These are phyloP conservation scores for Aspergillaceae sp. DNA, from an alignment of 2,329 filamentous ascomycete genomes.

Conservation along the genomic window DNA sequence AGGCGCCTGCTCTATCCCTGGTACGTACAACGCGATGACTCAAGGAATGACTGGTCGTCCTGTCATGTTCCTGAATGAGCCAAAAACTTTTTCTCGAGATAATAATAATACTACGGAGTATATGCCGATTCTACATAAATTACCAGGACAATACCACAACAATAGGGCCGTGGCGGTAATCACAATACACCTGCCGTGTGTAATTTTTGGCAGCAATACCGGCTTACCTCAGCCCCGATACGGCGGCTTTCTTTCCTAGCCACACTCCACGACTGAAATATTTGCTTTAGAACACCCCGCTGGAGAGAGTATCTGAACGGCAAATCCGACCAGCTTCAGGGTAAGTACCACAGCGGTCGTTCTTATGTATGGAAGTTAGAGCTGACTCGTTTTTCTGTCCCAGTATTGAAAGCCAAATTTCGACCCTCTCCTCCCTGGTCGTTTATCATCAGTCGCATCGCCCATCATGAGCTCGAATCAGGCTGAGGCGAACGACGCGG, in stretches of 20 bases:
- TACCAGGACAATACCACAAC: neutral
- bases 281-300: conserved; percentile 23
- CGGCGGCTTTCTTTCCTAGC: conserved; percentile 8
- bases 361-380: neutral
- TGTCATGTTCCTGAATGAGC: no score
- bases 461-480: conserved; percentile 78
- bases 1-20: no score
- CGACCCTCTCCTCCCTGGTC: conserved; percentile 15
- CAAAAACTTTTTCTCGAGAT: no score
- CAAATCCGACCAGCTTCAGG: conserved; percentile 14
- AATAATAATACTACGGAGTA: no score
- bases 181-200: no score
- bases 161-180: neutral
- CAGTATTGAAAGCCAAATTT: conserved; percentile 8
- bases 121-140: neutral
- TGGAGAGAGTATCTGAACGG: conserved; percentile 15
- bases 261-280: conserved; percentile 25
- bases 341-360: conserved; percentile 9
- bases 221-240: conserved; percentile 26
- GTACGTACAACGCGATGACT: no score
- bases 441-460: conserved; percentile 18
- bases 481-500: conserved; percentile 73
- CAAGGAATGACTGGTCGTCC: no score
- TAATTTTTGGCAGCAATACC: neutral
- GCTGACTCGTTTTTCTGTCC: neutral